Percentiles rank a stretch among this genome's conserved stretches.
Evolutionary conservation across 305 asterid genomes (phyloP).

Genomic region (Solanum hybrid): DNA sequence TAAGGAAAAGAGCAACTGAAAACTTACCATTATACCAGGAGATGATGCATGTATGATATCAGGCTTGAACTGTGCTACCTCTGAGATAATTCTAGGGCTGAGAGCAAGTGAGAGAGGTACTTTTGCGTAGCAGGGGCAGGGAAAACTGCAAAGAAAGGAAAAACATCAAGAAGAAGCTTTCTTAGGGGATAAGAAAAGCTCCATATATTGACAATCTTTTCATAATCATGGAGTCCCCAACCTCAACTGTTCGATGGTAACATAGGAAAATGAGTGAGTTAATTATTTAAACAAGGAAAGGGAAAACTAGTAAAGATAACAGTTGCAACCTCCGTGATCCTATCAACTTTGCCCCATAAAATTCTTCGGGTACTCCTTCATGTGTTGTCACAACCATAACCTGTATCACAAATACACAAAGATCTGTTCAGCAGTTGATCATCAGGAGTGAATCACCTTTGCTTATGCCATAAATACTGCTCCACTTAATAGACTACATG

Average conservation of each 20-base stretch:
- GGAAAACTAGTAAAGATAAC: slow-evolving; percentile 5
- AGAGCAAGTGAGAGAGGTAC: slow-evolving; percentile 95
- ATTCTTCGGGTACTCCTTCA: slow-evolving; percentile 93
- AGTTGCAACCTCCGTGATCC: slow-evolving; percentile 77
- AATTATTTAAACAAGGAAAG: background rate
- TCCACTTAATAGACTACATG: background rate
- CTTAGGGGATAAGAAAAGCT: background rate
- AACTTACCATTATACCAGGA: slow-evolving; percentile 86
- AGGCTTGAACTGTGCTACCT: slow-evolving; percentile 87
- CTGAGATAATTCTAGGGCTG: slow-evolving; percentile 97
- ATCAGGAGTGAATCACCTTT: background rate
- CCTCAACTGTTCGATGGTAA: background rate
- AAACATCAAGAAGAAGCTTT: background rate
- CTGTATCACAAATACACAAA: slow-evolving; percentile 30
- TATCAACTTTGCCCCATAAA: slow-evolving; percentile 86
- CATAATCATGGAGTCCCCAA: background rate
- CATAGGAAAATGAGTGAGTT: background rate
- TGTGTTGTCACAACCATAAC: slow-evolving; percentile 98
- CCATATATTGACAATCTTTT: background rate
- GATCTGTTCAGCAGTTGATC: slow-evolving; percentile 8
- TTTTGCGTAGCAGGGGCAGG: slow-evolving; percentile 80
- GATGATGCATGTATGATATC: slow-evolving; percentile 97
- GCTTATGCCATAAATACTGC: background rate
- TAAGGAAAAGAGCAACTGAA: slow-evolving; percentile 2
- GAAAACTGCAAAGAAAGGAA: slow-evolving; percentile 56